A percentile compares a stretch with the other conserved stretches of the same genome.
Evolutionary conservation across 2,329 filamentous ascomycete genomes (phyloP).

Genomic region (Fusarium vanettenii): DNA sequence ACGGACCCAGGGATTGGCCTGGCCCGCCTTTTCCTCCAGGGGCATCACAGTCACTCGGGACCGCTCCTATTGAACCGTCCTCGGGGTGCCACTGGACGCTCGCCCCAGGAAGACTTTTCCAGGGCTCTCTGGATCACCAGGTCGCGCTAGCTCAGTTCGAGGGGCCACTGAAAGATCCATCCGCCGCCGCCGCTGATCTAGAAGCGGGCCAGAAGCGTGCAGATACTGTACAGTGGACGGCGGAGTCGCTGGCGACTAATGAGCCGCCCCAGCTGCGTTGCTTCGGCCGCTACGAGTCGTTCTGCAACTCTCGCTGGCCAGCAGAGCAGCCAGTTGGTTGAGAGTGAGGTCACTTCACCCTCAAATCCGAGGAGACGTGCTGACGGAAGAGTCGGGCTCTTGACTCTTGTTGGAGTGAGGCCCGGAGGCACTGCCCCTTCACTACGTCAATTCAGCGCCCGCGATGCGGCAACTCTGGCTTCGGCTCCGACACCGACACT

Average conservation of each 20-base stretch:
- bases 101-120: conserved; percentile 13
- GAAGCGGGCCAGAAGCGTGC: conserved; percentile 47
- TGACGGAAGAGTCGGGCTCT: conserved; percentile 2
- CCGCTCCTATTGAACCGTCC: conserved; percentile 9
- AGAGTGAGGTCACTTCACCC: conserved; percentile 26
- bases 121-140: conserved; percentile 28
- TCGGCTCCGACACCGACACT: conserved; percentile 4
- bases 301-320: conserved; percentile 35
- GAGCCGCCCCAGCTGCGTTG: conserved; percentile 38
- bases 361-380: neutral
- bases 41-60: conserved; percentile 30
- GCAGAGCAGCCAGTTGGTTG: conserved; percentile 5
- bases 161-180: conserved; percentile 36
- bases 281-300: conserved; percentile 42
- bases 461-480: conserved; percentile 13
- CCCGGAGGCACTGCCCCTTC: neutral
- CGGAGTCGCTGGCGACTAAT: conserved; percentile 41
- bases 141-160: conserved; percentile 26
- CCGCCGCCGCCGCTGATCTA: conserved; percentile 45
- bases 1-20: conserved; percentile 36
- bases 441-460: neutral
- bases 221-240: conserved; percentile 25
- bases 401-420: conserved; percentile 24
- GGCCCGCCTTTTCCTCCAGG: conserved; percentile 23
- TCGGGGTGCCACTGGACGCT: conserved; percentile 14